phyloP scores from a whole-genome alignment of 345 rosid species.

The Salix brachista region DNA sequence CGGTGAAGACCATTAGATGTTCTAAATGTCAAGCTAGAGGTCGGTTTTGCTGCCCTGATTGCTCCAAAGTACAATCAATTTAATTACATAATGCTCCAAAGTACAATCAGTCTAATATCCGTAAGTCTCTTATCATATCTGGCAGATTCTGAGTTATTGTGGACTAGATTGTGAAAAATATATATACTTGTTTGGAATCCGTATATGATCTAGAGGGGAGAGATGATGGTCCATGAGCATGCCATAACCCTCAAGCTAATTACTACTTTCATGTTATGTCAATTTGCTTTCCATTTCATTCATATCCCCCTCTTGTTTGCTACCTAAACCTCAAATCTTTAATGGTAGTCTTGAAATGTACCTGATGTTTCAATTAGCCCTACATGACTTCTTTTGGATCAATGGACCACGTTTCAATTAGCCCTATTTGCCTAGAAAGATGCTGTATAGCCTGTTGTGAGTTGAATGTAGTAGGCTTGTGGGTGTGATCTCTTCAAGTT shows the following conservation, averaged over 20 bases:
- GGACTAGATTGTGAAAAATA: not conserved
- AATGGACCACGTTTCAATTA: not conserved
- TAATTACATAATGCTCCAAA: not conserved
- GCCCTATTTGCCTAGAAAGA: not conserved
- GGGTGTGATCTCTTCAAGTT: not conserved
- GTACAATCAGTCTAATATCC: not conserved
- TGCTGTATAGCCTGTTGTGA: not conserved
- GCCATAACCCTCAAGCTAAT: not conserved
- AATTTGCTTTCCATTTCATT: not conserved
- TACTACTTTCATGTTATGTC: not conserved
- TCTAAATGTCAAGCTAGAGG: slow-evolving; percentile 63
- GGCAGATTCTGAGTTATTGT: not conserved
- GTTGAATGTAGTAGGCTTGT: not conserved
- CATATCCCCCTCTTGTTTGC: not conserved
- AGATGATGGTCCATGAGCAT: not conserved
- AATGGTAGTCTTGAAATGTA: not conserved
- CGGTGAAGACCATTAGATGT: slow-evolving; percentile 38
- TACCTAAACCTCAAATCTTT: not conserved
- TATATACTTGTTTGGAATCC: not conserved
- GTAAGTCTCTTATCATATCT: not conserved
- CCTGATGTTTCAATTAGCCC: not conserved
- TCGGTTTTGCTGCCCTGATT: slow-evolving; percentile 66
- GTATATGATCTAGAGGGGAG: not conserved
- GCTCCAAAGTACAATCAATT: slow-evolving; percentile 34
- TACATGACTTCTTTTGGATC: not conserved